Evolutionary conservation across 1,139 yeast species (phyloP), one percentile per base, ranked within the genome.

Genomic region (Geotrichum macrosporum): DNA sequence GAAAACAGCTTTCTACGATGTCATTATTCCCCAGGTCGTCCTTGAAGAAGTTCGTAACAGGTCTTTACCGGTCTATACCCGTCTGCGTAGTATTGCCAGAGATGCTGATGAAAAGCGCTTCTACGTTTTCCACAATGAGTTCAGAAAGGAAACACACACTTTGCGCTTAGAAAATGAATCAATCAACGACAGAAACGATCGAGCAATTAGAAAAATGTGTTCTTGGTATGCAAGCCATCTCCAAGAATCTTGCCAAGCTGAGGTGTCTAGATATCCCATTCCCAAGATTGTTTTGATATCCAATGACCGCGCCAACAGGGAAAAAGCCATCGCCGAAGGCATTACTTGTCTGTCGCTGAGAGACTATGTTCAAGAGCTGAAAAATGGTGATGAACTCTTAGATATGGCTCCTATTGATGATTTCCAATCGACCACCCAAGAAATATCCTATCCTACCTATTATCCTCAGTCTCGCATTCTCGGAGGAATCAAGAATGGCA

Each of bases 91-190:
- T 4, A 70, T 94, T 38, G 81, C 87, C 15, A 81, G 79, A 58
- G 64, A 67, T 31, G 80, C 81, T 44, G 89, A 84, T 50, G 86
- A 79, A 40, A 94, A 92, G 65, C 72, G 97, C 53, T 87, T 89
- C 61, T 77, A 85, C 37, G 94, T 92, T 2, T 92, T 85, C 66
- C 97, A 94, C 66, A 94, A 94, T 65, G 98, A 92, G 64, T 94
- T 88, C 64, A 77, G 77, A 56, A 78, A 79, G 54, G 78, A 75
- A 10, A 87, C 96, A 0, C 84, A 74, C 63, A 73, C 81, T 3
- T 71, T 71, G 18, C 78, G 97, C 59, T 70, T 65, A 52, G 74
- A 69, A 44, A 77, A 77, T 43, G 98, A 92, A 64, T 62, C 81
- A 12, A 84, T 88, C 54, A 89, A 92, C 62, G 97, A 92, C 64